Percentiles rank a stretch among this genome's conserved stretches.
Evolutionary conservation across 805 yeast genomes (phyloP).

Genomic region (Jamesozyma spencerorum): DNA sequence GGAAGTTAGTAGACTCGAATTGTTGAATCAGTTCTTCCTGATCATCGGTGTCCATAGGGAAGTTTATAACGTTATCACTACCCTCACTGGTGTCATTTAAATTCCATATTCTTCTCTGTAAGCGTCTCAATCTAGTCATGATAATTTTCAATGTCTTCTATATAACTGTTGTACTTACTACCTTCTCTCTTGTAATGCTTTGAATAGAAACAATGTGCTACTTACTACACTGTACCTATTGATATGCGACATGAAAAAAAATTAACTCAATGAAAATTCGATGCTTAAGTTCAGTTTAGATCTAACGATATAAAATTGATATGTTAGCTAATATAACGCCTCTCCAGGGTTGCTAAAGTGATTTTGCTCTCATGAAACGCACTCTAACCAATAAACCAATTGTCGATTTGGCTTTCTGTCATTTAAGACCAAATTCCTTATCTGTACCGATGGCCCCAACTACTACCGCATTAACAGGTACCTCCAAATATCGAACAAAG

Average conservation of each 20-base stretch:
- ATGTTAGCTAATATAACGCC: no score
- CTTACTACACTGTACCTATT: no score
- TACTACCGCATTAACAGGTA: background rate
- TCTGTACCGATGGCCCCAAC: background rate
- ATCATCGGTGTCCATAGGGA: constrained; percentile 27
- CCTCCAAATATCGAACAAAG: background rate
- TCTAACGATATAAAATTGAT: no score
- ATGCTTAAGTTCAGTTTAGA: no score
- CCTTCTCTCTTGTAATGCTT: no score
- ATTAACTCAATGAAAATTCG: no score
- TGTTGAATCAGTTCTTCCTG: constrained; percentile 26
- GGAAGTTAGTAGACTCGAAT: constrained; percentile 17
- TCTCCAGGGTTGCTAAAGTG: no score
- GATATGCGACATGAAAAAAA: no score
- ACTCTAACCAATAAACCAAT: constrained; percentile 13
- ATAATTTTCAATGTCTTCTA: background rate
- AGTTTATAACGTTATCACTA: constrained; percentile 10
- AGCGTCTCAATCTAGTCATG: constrained; percentile 21
- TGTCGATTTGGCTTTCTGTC: constrained; percentile 17
- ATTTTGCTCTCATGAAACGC: background rate
- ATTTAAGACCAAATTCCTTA: constrained; percentile 8
- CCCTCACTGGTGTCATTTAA: background rate
- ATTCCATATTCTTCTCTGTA: constrained; percentile 9
- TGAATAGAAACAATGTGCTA: no score
- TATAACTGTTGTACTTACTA: background rate